These are phyloP conservation scores for Leccinum imitatum DNA, from an alignment of 768 basidiomycete genomes.

Conservation along the genomic window DNA sequence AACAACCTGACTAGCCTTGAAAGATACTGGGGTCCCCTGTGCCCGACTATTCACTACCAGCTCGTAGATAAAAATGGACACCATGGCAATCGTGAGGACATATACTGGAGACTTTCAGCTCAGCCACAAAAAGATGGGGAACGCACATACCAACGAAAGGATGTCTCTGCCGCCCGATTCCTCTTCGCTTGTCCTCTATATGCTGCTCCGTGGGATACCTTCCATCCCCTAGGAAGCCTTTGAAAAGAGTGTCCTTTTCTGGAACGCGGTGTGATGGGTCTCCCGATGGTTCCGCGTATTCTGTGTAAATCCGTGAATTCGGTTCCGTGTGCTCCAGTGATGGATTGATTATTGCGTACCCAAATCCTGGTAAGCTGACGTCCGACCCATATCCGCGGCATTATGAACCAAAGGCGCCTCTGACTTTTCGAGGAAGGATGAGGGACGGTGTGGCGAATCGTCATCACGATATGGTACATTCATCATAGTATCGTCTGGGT, in stretches of 20 bases:
- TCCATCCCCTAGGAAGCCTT: slow-evolving; percentile 44
- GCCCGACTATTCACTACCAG: slow-evolving; percentile 69
- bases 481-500: slow-evolving; percentile 6
- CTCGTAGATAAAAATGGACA: slow-evolving; percentile 80
- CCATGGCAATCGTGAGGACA: slow-evolving; percentile 63
- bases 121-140: neutral
- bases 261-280: slow-evolving; percentile 23
- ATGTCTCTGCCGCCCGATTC: slow-evolving; percentile 78
- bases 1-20: slow-evolving; percentile 55
- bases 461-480: slow-evolving; percentile 27
- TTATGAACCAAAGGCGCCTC: slow-evolving; percentile 46
- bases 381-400: slow-evolving; percentile 41
- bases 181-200: slow-evolving; percentile 85
- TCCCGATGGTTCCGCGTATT: slow-evolving; percentile 59
- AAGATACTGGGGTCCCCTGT: slow-evolving; percentile 83
- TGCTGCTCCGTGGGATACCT: slow-evolving; percentile 71
- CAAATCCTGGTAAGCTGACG: slow-evolving; percentile 49
- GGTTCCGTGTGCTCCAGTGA: neutral
- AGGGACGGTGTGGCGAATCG: slow-evolving; percentile 13
- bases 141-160: slow-evolving; percentile 67
- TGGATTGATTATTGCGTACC: slow-evolving; percentile 35
- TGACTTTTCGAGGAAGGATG: slow-evolving; percentile 19
- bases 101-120: slow-evolving; percentile 47
- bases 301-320: slow-evolving; percentile 35
- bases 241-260: slow-evolving; percentile 45